Conservation (phyloP, 2,329 filamentous ascomycete species). For the Elsinoe batatas region DNA sequence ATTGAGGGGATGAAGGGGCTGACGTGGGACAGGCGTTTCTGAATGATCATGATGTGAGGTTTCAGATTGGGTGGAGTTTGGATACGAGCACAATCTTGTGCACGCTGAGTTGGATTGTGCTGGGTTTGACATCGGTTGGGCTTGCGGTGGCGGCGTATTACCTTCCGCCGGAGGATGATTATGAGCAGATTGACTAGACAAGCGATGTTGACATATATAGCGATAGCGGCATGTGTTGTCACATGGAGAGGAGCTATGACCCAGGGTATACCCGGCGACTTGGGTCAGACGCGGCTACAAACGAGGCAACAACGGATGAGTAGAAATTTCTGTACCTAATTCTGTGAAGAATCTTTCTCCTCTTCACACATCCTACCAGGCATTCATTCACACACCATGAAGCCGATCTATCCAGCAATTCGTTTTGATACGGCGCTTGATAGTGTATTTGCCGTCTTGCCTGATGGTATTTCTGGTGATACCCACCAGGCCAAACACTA, state of each 20-base stretch:
- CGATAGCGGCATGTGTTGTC: background rate
- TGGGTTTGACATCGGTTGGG: constrained; percentile 44
- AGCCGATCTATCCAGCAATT: background rate
- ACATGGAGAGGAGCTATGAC: background rate
- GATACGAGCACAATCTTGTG: constrained; percentile 67
- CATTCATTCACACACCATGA: background rate
- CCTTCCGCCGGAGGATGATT: constrained; percentile 73
- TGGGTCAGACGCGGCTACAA: background rate
- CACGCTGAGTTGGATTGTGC: constrained; percentile 50
- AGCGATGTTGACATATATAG: no score
- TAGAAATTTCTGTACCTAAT: background rate
- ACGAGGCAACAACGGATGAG: background rate
- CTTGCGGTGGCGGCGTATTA: constrained; percentile 58
- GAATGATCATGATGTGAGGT: constrained; percentile 73
- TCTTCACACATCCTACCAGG: background rate
- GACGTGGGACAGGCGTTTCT: constrained; percentile 57
- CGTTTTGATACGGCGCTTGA: background rate
- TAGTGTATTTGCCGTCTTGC: background rate
- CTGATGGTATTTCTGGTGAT: background rate
- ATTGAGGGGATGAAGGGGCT: background rate
- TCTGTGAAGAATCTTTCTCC: background rate
- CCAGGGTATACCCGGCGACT: background rate
- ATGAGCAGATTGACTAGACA: constrained; percentile 44
- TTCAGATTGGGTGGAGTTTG: constrained; percentile 71
- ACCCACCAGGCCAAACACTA: no score